These are phyloP conservation scores for Pholiota conissans DNA, from an alignment of 768 basidiomycete species.

Conservation along the genomic window DNA sequence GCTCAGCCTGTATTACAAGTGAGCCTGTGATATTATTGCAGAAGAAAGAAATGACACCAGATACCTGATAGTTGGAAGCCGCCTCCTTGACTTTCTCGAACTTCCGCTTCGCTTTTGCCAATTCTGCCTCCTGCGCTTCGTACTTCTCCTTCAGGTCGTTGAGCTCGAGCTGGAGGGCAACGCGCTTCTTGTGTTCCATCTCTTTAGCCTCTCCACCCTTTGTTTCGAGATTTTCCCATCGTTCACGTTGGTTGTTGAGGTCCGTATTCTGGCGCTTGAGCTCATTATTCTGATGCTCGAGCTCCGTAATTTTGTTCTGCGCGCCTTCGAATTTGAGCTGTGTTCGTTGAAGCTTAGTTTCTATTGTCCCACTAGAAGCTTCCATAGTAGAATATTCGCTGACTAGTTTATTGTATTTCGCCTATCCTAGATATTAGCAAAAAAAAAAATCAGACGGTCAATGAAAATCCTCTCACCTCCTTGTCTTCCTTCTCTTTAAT, in stretches of 20 bases:
- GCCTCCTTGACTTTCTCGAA: constrained; percentile 41
- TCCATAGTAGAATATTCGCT: constrained; percentile 52
- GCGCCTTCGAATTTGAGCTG: constrained; percentile 60
- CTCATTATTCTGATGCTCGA: constrained; percentile 58
- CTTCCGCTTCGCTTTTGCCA: constrained; percentile 38
- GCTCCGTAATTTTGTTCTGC: constrained; percentile 49
- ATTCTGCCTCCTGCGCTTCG: constrained; percentile 34
- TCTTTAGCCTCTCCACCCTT: constrained; percentile 63
- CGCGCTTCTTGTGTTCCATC: constrained; percentile 48
- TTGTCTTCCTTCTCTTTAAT: constrained; percentile 44
- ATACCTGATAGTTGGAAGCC: constrained; percentile 48
- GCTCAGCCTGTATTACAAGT: constrained; percentile 33
- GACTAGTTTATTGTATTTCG: constrained; percentile 39
- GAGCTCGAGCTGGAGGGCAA: constrained; percentile 56
- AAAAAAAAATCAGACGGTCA: background rate
- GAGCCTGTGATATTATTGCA: background rate
- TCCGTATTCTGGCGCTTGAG: constrained; percentile 54
- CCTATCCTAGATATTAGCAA: constrained; percentile 24
- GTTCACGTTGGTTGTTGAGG: constrained; percentile 62
- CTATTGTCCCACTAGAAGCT: constrained; percentile 42
- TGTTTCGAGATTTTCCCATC: constrained; percentile 68
- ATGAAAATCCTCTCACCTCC: constrained; percentile 39
- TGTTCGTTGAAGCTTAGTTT: constrained; percentile 56
- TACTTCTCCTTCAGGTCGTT: constrained; percentile 43
- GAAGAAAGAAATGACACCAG: background rate